Base-by-base conservation (phyloP, 305 asterid species). In the Solanum hybrid region DNA sequence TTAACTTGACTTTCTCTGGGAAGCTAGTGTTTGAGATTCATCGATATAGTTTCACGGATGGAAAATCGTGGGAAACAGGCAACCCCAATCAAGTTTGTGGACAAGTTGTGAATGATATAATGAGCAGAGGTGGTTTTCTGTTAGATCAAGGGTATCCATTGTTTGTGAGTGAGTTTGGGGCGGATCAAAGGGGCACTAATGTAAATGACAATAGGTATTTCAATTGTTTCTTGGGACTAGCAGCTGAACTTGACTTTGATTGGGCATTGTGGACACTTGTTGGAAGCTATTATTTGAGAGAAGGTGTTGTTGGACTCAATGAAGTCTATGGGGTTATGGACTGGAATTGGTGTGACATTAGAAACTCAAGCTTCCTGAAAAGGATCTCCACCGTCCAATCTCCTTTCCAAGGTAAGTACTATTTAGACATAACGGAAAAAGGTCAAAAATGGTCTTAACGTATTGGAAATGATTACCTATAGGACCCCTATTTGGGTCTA, bases 231-330 rank as follows among this genome's bases (percentile, higher is more conserved):
- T 66, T 95, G 95, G 99, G 97, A 5, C 92, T 96, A 95, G 98
- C 99, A 35, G 99, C 99, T 86, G 97, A 95, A 78, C 88, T 87
- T 38, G 99, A 97, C 88, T 71, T 96, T 81, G 99, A 96, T 36
- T 97, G 98, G 99, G 99, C 99, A 31, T 60, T 95, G 71, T 96
- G 99, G 99, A 93, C 97, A 81, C 96, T 97, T n/a, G 93, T 90
- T 22, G 99, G 99, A 38, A 97, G 99, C 88, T 96, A 97, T 71
- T 97, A 96, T 71, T 35, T 94, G 31, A 92, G 99, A 89, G 92
- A 95, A 89, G 98, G 99, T n/a, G 92, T 92, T 0, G 90, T 91
- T 86, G 99, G 98, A 34, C 14, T 86, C 27, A 92, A 96, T 84
- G 99, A 96, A 91, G 91, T 91, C 71, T 97, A 96, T 88, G 99